Evolutionary conservation across 495 filamentous ascomycete species (phyloP), one percentile per base, ranked within the genome.

Genomic region (Trichocladium uniseriatum): DNA sequence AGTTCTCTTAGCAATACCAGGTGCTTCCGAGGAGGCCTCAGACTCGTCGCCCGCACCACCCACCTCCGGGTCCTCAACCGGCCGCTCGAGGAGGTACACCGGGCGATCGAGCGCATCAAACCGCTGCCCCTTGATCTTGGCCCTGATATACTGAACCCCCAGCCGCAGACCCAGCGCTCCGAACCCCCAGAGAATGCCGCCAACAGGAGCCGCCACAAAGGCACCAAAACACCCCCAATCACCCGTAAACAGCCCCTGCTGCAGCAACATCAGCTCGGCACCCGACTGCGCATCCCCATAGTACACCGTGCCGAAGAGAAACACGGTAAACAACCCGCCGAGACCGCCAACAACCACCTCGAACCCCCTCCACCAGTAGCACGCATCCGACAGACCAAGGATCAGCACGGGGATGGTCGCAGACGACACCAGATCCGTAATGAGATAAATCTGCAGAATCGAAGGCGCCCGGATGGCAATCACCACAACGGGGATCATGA

Each of bases 151-250:
- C 47, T 77, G 79, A 16, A 68, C 69, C 0, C 59, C 54, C 6
- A 87, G 55, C 16, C 84, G 72, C 21, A 78, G 50, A 15, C 53
- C 70, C 22, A 82, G 69, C 14, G 80, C 82, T 14, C 69, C 76
- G 37, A 78, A 72, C 14, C 76, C 81, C 79, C 81, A 89, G 29
- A 89, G 65, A 10, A 89, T 45, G 7, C 83, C 82, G 7, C 84
- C 84, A 14, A 87, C 54, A 1, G 84, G 84, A 5, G 82, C 82
- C n/a, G 80, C 84, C 10, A 87, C 73, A 45, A 88, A 89, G n/a
- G 83, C 83, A 42, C 84, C 84, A 57, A 89, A 89, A 6, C 74
- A 81, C 51, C 78, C 80, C 84, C 84, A 89, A 56, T 86, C 84
- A 35, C 77, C 70, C 0, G 69, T 77, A 61, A 84, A 89, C 13